Base-by-base conservation (phyloP, 768 basidiomycete genomes). In the Neoboletus magnificus region DNA sequence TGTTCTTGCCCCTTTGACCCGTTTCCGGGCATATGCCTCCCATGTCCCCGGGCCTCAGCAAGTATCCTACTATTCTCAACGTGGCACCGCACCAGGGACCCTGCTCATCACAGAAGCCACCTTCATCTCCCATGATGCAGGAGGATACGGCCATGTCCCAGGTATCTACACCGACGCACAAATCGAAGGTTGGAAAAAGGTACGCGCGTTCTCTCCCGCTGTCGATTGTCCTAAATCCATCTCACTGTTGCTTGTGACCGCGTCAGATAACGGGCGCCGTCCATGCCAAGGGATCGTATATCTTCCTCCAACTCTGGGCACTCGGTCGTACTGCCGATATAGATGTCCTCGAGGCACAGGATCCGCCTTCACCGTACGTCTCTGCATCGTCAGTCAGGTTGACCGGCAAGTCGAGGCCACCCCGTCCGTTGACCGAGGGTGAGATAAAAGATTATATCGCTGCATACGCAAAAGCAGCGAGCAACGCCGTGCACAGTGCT, bases 121-220 rank as follows among this genome's bases (percentile, higher is more conserved):
- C 2, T 71, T 78, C 49, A 79, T 88, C 46, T 75, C 79, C 0
- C 65, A 18, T 2, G 61, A 76, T n/a, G 82, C 83, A 0, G 82
- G 79, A 3, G 84, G 83, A 1, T 74, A 70, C 40, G 50, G 54
- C 1, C 68, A 82, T 52, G 76, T 79, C 0, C 88, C 87, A 2
- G 88, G 87, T 1, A 81, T 89, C 50, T 89, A 80, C 75, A 82
- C 66, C n/a, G 66, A 78, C 4, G 82, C 78, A 25, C 89, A 92
- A 59, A 77, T 77, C 30, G 55, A 62, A 11, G 76, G 60, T 0
- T 85, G 83, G 84, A 82, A 78, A 60, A 60, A 67, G 61, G 79
- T 79, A 33, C 12, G 47, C 33, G 23, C 8, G 9, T 10, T 33
- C 7, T 5, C 12, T 30, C 27, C 1, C 25, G 16, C 18, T 27